Evolutionary conservation across 2,329 filamentous ascomycete species (phyloP).

Genomic region (Karstenula rhodostoma): DNA sequence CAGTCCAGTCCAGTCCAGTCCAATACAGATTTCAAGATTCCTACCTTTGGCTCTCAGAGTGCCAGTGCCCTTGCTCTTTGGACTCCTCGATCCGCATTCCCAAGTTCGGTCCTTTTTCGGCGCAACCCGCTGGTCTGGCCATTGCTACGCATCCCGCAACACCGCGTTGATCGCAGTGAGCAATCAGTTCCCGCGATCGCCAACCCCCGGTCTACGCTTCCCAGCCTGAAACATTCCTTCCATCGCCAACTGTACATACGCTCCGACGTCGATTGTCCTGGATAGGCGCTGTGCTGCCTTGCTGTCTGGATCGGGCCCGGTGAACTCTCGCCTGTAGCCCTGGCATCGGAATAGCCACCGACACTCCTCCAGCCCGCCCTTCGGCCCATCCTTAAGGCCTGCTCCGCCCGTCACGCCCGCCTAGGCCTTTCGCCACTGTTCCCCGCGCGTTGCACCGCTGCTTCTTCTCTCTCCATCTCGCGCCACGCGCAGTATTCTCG

Average conservation of each 20-base stretch:
- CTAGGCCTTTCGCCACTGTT: conserved; percentile 34
- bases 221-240: neutral
- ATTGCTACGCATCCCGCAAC: neutral
- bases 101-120: neutral
- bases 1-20: too few relatives aligned
- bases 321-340: conserved; percentile 16
- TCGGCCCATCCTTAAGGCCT: conserved; percentile 36
- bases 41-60: too few relatives aligned
- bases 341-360: conserved; percentile 26
- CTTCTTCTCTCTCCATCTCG: conserved; percentile 16
- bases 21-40: too few relatives aligned
- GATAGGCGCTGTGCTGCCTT: neutral
- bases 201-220: neutral
- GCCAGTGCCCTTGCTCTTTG: neutral
- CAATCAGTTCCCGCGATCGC: neutral
- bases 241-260: neutral
- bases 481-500: conserved; percentile 28
- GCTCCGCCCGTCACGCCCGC: conserved; percentile 31
- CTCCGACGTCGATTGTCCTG: neutral
- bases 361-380: conserved; percentile 14
- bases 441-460: conserved; percentile 25
- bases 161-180: neutral
- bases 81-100: conserved; percentile 6
- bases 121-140: neutral
- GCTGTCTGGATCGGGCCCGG: conserved; percentile 1